Evolutionary conservation across 2,329 filamentous ascomycete species (phyloP).

Genomic region (Capronia americana): DNA sequence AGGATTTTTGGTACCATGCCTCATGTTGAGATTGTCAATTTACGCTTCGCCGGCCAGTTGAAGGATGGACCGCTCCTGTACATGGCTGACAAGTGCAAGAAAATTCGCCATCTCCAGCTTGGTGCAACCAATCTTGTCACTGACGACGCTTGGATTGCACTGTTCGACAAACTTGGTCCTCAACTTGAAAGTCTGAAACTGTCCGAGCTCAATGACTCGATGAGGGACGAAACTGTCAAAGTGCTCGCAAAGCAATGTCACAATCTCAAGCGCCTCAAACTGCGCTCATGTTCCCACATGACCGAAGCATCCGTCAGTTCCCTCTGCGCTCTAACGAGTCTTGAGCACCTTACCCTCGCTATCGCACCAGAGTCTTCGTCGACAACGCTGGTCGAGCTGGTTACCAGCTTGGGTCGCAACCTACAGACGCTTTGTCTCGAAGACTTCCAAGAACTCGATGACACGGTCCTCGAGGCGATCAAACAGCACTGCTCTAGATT

Average conservation of each 20-base stretch:
- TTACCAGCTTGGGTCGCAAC: conserved; percentile 67
- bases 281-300: conserved; percentile 79
- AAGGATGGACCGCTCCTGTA: conserved; percentile 85
- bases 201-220: conserved; percentile 82
- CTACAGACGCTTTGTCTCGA: conserved; percentile 81
- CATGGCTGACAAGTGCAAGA: conserved; percentile 72
- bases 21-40: conserved; percentile 71
- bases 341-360: conserved; percentile 78
- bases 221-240: conserved; percentile 72
- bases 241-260: conserved; percentile 70
- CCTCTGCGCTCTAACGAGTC: conserved; percentile 66
- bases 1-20: conserved; percentile 79
- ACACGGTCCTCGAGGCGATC: conserved; percentile 72
- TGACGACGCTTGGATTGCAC: conserved; percentile 74
- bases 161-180: conserved; percentile 70
- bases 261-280: conserved; percentile 75
- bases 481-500: conserved; percentile 72
- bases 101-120: conserved; percentile 76
- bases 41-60: conserved; percentile 88
- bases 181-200: conserved; percentile 74
- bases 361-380: conserved; percentile 62
- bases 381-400: conserved; percentile 64
- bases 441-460: conserved; percentile 67
- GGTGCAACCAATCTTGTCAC: conserved; percentile 85
- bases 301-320: conserved; percentile 69